Percentiles rank a stretch among this genome's conserved stretches.
Conservation (phyloP, 2,329 filamentous ascomycete genomes). For the Aspergillus aculeatinus region DNA sequence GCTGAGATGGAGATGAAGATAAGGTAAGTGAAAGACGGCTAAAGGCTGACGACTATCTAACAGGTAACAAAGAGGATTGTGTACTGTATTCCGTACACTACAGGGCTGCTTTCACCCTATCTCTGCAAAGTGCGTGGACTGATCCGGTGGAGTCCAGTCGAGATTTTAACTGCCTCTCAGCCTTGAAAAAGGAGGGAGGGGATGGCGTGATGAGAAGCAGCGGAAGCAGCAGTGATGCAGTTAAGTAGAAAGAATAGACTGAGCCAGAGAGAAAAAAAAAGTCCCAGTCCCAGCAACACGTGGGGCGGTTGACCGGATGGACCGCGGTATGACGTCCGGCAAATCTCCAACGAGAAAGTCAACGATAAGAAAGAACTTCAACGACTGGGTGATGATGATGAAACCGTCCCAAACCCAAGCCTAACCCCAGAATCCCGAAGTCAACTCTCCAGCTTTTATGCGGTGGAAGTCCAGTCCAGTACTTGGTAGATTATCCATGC, state of each 20-base stretch:
- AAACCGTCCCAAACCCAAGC: not conserved
- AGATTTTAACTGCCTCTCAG: not conserved
- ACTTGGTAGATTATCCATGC: not conserved
- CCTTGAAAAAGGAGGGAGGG: not conserved
- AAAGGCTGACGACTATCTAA: not conserved
- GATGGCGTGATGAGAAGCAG: not conserved
- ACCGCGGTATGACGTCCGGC: constrained; percentile 26
- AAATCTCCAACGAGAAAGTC: constrained; percentile 1
- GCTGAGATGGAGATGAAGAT: not conserved
- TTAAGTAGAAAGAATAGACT: not conserved
- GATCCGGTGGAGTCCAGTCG: constrained; percentile 6
- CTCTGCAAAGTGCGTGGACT: constrained; percentile 1
- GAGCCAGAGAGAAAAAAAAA: not conserved
- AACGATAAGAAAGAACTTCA: constrained; percentile 6
- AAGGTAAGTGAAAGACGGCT: not conserved
- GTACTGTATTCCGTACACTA: not conserved
- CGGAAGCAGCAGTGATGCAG: not conserved
- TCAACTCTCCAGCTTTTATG: too few species aligned
- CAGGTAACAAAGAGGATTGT: not conserved
- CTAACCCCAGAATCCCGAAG: too few species aligned
- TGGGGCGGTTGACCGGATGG: constrained; percentile 17
- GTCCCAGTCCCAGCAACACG: constrained; percentile 13
- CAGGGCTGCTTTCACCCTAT: not conserved
- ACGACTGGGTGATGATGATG: constrained; percentile 16
- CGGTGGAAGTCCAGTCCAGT: too few species aligned